Evolutionary conservation across 2,329 filamentous ascomycete species (phyloP).

Genomic region (Pseudocercospora musae): DNA sequence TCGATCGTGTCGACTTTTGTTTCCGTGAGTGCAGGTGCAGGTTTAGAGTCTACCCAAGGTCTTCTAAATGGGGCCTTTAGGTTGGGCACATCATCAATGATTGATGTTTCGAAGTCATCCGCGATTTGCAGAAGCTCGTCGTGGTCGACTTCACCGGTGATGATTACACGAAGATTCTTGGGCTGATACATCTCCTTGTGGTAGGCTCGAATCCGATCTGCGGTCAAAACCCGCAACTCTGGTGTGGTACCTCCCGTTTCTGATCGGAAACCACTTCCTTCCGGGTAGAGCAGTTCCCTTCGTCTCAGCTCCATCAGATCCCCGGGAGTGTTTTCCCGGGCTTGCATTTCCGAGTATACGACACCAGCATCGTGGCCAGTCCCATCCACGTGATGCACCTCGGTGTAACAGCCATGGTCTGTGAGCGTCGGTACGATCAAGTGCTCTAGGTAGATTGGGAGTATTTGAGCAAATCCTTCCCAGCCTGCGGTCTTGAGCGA

Average conservation of each 20-base stretch:
- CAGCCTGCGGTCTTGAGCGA: constrained; percentile 93
- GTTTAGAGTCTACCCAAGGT: constrained; percentile 87
- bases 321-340: constrained; percentile 75
- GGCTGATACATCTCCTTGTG: constrained; percentile 98
- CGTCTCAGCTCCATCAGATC: constrained; percentile 87
- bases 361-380: constrained; percentile 82
- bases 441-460: constrained; percentile 94
- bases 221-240: constrained; percentile 77
- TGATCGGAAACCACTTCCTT: constrained; percentile 88
- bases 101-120: constrained; percentile 82
- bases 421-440: constrained; percentile 87
- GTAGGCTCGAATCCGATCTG: constrained; percentile 88
- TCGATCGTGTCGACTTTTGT: constrained; percentile 75
- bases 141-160: constrained; percentile 90
- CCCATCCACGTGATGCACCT: constrained; percentile 93
- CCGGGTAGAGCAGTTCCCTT: constrained; percentile 77
- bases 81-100: constrained; percentile 75
- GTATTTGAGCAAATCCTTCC: constrained; percentile 92
- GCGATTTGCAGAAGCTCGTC: constrained; percentile 74
- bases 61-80: constrained; percentile 73
- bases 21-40: constrained; percentile 67
- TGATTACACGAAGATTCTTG: constrained; percentile 84
- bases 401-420: constrained; percentile 88
- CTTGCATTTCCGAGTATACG: constrained; percentile 99
- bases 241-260: constrained; percentile 99